These are phyloP conservation scores for Apiotrichum sp. DNA, from an alignment of 1,284 basidiomycete species.

Conservation along the genomic window DNA sequence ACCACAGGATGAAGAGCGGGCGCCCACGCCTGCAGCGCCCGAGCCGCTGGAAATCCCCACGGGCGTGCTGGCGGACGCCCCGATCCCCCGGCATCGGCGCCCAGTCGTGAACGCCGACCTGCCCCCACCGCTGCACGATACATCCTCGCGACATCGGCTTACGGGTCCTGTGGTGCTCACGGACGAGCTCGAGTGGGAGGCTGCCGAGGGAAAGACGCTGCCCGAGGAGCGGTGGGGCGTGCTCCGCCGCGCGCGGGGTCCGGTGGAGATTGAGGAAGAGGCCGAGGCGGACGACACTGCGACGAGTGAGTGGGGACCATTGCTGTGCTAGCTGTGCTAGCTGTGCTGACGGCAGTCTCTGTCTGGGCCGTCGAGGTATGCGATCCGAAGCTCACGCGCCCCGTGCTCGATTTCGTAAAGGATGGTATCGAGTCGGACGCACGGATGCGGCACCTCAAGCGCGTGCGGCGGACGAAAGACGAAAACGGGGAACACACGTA, in stretches of 20 bases:
- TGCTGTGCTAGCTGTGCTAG: background rate
- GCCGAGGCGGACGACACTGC: slow-evolving; percentile 23
- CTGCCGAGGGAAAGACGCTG: slow-evolving; percentile 6
- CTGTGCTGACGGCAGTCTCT: slow-evolving; percentile 49
- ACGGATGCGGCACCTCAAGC: slow-evolving; percentile 67
- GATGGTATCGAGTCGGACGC: slow-evolving; percentile 44
- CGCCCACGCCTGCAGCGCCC: too few relatives aligned
- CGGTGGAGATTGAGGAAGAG: slow-evolving; percentile 33
- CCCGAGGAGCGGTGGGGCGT: slow-evolving; percentile 19
- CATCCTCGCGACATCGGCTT: slow-evolving; percentile 8
- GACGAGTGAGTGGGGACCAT: slow-evolving; percentile 22
- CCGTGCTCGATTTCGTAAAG: slow-evolving; percentile 13
- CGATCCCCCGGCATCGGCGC: slow-evolving; percentile 1
- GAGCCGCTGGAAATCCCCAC: background rate
- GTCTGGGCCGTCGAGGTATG: slow-evolving; percentile 84
- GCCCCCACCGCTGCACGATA: slow-evolving; percentile 30
- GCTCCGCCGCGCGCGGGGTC: slow-evolving; percentile 29
- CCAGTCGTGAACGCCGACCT: slow-evolving; percentile 10
- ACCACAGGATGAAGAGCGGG: too few relatives aligned
- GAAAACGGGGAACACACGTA: slow-evolving; percentile 14
- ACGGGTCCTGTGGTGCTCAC: slow-evolving; percentile 20
- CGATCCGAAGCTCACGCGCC: slow-evolving; percentile 47
- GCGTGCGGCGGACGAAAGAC: slow-evolving; percentile 48
- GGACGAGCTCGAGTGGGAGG: slow-evolving; percentile 26
- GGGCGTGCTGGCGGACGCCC: background rate